phyloP scores from a whole-genome alignment of 306 rosid genomes.

The Cucurbita ficifolia region DNA sequence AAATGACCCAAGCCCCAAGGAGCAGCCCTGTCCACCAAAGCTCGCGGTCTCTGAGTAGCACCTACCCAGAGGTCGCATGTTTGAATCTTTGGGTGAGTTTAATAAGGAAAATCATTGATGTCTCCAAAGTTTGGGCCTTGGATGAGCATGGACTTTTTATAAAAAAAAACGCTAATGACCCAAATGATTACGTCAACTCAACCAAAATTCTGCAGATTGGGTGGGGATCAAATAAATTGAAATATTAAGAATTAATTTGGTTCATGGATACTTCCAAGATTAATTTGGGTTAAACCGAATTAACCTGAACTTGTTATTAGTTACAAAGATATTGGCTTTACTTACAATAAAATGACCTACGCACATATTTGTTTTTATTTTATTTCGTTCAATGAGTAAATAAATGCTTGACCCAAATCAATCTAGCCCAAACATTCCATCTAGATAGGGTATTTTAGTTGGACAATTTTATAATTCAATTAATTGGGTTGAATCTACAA shows the following conservation, averaged over 20 bases:
- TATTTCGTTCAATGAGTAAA: background rate
- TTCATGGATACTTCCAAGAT: background rate
- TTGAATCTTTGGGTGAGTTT: no score
- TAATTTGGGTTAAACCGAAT: background rate
- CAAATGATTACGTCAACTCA: background rate
- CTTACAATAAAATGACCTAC: background rate
- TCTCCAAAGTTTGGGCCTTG: background rate
- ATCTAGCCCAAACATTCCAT: background rate
- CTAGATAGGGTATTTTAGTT: background rate
- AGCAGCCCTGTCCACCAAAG: background rate
- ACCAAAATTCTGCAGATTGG: background rate
- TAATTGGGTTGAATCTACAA: background rate
- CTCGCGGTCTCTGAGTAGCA: background rate
- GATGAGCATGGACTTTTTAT: background rate
- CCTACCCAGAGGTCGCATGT: background rate
- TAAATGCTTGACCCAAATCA: background rate
- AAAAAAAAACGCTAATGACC: background rate
- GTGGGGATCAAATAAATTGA: background rate
- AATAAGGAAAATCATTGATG: background rate
- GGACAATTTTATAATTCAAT: background rate
- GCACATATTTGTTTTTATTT: background rate
- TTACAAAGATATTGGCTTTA: background rate
- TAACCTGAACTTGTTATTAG: background rate
- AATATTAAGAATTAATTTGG: background rate
- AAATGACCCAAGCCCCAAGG: background rate